phyloP scores from a whole-genome alignment of 257 asterid species.

The Solanum chiquidenum region DNA sequence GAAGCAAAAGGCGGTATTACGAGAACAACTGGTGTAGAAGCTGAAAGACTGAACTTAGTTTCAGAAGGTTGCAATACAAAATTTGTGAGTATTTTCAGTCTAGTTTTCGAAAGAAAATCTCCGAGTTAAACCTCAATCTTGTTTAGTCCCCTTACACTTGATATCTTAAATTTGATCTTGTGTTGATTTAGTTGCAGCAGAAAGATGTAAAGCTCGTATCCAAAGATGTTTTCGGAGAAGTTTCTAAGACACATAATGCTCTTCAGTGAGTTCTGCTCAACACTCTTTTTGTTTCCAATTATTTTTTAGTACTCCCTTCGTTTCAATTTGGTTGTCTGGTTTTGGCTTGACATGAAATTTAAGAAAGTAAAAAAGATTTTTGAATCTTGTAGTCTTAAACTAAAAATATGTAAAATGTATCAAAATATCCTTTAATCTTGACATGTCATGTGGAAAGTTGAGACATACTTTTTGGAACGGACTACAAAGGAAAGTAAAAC shows the following conservation, averaged over 20 bases:
- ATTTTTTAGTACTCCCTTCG: background rate
- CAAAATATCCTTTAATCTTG: too few relatives aligned
- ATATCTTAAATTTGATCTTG: background rate
- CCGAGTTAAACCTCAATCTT: background rate
- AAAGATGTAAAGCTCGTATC: conserved; percentile 41
- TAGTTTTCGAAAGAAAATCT: background rate
- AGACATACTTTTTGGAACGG: background rate
- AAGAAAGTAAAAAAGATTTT: background rate
- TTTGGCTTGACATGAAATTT: background rate
- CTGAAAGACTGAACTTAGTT: conserved; percentile 52
- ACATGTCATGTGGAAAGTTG: background rate
- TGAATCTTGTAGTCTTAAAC: background rate
- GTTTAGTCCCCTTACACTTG: background rate
- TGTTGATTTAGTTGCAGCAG: conserved; percentile 21
- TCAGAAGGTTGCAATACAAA: conserved; percentile 70
- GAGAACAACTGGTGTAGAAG: conserved; percentile 54
- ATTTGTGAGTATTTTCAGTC: conserved; percentile 40
- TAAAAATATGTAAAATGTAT: background rate
- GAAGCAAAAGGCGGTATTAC: conserved; percentile 48
- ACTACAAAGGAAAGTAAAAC: background rate
- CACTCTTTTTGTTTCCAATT: background rate
- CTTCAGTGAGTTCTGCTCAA: conserved; percentile 39
- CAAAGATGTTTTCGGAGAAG: conserved; percentile 45
- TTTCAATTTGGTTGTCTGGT: background rate
- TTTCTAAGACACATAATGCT: conserved; percentile 40